Evolutionary conservation across 140 eudicot species (phyloP), one percentile per base, ranked within the genome.

Genomic region (Cichorium intybus): DNA sequence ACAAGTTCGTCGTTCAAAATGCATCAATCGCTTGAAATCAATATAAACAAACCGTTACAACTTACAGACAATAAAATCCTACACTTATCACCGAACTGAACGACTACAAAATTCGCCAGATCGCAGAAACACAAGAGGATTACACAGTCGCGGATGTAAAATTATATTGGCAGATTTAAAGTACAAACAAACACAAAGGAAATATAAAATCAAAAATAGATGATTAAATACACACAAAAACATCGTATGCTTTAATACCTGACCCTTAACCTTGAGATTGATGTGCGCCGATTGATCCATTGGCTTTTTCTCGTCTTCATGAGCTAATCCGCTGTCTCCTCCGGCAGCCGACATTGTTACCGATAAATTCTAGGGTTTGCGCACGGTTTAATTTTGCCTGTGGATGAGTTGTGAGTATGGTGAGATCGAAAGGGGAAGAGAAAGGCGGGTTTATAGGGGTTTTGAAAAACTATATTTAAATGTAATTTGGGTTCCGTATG

Each of bases 181-280:
- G 6, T 9, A 8, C 1, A 5, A 52, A 37, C 2, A 29, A n/a
- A 48, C 68, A 47, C 52, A 31, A 46, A 70, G 10, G 14, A 31
- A 31, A 20, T 23, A 5, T 16, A 59, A 0, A 12, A 23, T 60
- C 45, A 24, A 48, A 69, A 12, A 16, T 0, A 52, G 7, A 6
- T 12, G 4, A 57, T 5, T 1, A 8, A 23, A 33, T 11, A 31
- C 16, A 27, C 0, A 1, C 3, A 28, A 28, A 56, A 6, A 17
- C 17, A n/a, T 33, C 26, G n/a, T 66, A 31, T 3, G 49, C 34
- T 4, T 18, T 10, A 6, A 29, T 72, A 83, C 89, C 89, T 83
- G 89, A 18, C 85, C 81, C 76, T 80, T 79, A 24, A 83, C 85
- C 72, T 79, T 83, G 64, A 83, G 85, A 65, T 80, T 83, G 65